Conservation (phyloP, 1,284 basidiomycete genomes). For the Kwoniella shivajii region DNA sequence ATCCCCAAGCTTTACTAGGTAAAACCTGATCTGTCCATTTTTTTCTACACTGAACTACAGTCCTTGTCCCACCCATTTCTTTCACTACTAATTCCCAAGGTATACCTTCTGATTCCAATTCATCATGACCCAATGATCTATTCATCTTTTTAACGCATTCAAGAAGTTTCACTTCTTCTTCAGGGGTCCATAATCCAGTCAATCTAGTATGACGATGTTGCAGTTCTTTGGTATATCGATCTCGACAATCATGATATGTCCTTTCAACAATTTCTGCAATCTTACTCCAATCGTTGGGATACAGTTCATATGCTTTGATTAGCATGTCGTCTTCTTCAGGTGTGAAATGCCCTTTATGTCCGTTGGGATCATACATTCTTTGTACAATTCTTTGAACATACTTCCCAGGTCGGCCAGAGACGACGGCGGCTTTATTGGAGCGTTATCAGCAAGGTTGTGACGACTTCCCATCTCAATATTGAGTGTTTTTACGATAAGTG, state of each 20-base stretch:
- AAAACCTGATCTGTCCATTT: conserved; percentile 15
- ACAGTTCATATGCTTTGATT: conserved; percentile 33
- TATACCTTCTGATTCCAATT: conserved; percentile 6
- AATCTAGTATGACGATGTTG: conserved; percentile 15
- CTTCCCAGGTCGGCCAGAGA: conserved; percentile 45
- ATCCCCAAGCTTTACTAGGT: background rate
- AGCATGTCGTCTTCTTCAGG: conserved; percentile 41
- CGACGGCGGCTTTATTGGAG: conserved; percentile 23
- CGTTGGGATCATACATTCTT: conserved; percentile 42
- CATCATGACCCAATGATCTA: conserved; percentile 3
- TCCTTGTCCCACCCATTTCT: conserved; percentile 18
- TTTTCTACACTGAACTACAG: conserved; percentile 19
- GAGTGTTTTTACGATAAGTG: too few relatives aligned
- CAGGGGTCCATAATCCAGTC: conserved; percentile 19
- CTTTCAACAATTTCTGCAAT: conserved; percentile 40
- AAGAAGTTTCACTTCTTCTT: conserved; percentile 11
- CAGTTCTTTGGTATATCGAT: conserved; percentile 40
- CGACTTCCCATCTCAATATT: background rate
- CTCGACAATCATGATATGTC: conserved; percentile 42
- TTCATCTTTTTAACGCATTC: conserved; percentile 8
- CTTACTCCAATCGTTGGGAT: conserved; percentile 41
- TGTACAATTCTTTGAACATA: conserved; percentile 43
- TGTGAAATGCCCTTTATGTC: conserved; percentile 44
- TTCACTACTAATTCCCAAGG: conserved; percentile 18
- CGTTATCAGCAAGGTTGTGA: background rate